Conservation (phyloP, 2,329 filamentous ascomycete genomes). For the Calycina herbarum region DNA sequence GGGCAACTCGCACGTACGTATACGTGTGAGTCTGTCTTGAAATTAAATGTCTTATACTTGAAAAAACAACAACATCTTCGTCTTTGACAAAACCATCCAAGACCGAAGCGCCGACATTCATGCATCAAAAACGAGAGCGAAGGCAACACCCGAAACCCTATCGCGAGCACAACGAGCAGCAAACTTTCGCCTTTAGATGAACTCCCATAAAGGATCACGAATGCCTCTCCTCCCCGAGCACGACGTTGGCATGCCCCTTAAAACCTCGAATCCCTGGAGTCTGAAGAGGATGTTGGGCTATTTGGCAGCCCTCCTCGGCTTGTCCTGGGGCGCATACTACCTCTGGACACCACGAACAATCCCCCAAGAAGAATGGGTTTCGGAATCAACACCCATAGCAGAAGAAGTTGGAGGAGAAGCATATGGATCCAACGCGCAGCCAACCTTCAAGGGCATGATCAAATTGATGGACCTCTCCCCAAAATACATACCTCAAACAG, state of each 20-base stretch:
- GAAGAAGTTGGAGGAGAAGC: neutral
- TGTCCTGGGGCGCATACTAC: conserved; percentile 15
- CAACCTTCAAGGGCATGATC: conserved; percentile 31
- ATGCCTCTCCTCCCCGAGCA: conserved; percentile 8
- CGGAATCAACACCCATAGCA: neutral
- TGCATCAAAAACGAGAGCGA: neutral
- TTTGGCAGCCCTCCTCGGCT: conserved; percentile 10
- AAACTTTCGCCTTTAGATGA: neutral
- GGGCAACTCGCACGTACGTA: too few relatives aligned
- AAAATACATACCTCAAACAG: conserved; percentile 33
- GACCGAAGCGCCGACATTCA: neutral
- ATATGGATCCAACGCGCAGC: conserved; percentile 27
- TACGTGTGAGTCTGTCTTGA: too few relatives aligned
- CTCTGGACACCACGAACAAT: neutral
- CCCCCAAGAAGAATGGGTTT: neutral
- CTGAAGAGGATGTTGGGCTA: conserved; percentile 10
- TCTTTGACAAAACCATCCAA: neutral
- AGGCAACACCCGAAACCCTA: neutral
- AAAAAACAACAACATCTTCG: too few relatives aligned
- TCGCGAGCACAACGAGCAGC: neutral
- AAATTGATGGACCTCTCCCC: conserved; percentile 33
- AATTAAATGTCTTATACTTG: too few relatives aligned
- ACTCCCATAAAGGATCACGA: neutral
- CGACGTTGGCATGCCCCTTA: neutral
- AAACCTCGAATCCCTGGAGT: neutral